Percentiles rank a stretch among this genome's conserved stretches.
Conservation (phyloP, 441 rosid species). For the Lepidium campestre region DNA sequence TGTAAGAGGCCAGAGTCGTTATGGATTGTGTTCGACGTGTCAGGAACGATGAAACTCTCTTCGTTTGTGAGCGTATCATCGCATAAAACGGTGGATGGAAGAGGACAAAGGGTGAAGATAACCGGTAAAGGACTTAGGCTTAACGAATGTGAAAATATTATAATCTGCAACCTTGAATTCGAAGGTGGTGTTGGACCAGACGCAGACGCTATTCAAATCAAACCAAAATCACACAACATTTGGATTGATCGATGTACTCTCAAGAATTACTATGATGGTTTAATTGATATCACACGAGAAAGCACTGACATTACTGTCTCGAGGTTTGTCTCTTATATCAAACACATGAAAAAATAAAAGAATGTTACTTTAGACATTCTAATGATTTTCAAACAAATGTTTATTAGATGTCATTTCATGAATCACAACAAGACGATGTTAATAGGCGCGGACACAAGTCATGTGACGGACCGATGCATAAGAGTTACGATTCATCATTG, state of each 20-base stretch:
- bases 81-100: constrained; percentile 87
- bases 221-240: constrained; percentile 74
- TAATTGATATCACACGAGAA: constrained; percentile 86
- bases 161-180: constrained; percentile 77
- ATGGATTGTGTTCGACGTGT: constrained; percentile 80
- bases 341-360: background rate
- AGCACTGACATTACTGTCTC: constrained; percentile 91
- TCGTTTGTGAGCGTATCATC: constrained; percentile 68
- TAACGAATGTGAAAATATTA: constrained; percentile 75
- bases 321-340: constrained; percentile 36
- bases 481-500: constrained; percentile 90
- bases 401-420: constrained; percentile 64
- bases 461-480: constrained; percentile 72
- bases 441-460: constrained; percentile 82
- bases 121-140: constrained; percentile 80
- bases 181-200: constrained; percentile 85
- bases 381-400: background rate
- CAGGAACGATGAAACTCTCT: constrained; percentile 63
- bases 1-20: constrained; percentile 70
- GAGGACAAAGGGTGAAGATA: constrained; percentile 76
- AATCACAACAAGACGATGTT: constrained; percentile 82
- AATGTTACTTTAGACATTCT: background rate
- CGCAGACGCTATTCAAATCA: constrained; percentile 85
- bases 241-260: constrained; percentile 96
- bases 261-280: constrained; percentile 73